Conservation (phyloP, 2,329 filamentous ascomycete genomes). For the Pestalotiopsis sp. region DNA sequence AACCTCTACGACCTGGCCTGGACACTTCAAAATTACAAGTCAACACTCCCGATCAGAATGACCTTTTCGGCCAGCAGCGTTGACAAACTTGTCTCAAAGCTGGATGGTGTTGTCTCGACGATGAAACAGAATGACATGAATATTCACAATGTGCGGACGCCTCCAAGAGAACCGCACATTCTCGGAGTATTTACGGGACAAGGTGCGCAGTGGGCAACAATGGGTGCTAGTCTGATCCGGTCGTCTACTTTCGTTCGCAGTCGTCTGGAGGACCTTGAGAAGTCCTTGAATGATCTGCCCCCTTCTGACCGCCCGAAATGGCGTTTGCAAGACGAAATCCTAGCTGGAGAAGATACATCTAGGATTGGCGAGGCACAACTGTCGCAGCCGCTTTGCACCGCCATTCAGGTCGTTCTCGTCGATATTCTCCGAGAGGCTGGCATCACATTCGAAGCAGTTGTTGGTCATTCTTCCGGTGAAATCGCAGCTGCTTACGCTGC, state of each 20-base stretch:
- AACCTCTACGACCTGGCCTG: no score
- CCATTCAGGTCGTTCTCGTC: constrained; percentile 42
- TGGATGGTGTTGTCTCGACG: no score
- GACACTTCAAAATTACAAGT: no score
- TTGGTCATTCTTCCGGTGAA: constrained; percentile 47
- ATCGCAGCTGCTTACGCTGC: constrained; percentile 45
- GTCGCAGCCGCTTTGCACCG: constrained; percentile 41
- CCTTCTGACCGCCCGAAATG: constrained; percentile 13
- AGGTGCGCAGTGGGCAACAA: constrained; percentile 35
- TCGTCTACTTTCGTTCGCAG: background rate
- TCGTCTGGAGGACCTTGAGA: background rate
- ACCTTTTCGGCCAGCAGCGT: no score
- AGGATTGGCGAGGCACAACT: constrained; percentile 26
- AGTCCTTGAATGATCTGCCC: constrained; percentile 1
- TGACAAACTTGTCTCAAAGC: no score
- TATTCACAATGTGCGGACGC: background rate
- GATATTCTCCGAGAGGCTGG: constrained; percentile 38
- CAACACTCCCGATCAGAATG: no score
- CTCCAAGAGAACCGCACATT: constrained; percentile 13
- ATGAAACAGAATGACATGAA: background rate
- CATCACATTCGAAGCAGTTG: constrained; percentile 37
- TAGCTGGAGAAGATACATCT: background rate
- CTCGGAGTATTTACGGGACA: constrained; percentile 28
- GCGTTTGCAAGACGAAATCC: constrained; percentile 10
- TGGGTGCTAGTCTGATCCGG: constrained; percentile 33